Percentiles rank a stretch among this genome's conserved stretches.
Conservation (phyloP, 495 filamentous ascomycete genomes). For the Wilcoxina mikolae region DNA sequence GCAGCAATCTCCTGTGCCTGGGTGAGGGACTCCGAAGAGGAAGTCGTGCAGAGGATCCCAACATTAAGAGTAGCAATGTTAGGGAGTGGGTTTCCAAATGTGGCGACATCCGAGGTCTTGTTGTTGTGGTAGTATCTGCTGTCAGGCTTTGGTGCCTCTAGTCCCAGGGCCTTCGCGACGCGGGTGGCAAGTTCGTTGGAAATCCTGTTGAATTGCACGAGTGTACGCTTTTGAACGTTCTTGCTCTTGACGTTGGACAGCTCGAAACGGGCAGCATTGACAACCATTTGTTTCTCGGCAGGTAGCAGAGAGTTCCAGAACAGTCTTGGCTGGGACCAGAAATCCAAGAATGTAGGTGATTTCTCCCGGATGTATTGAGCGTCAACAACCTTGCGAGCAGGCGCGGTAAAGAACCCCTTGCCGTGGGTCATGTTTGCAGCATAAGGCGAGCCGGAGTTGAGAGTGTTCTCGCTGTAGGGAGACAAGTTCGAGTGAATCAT, state of each 20-base stretch:
- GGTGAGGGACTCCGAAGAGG: constrained; percentile 31
- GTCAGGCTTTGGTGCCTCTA: constrained; percentile 44
- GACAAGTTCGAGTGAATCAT: constrained; percentile 41
- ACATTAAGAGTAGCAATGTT: constrained; percentile 51
- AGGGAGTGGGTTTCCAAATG: constrained; percentile 41
- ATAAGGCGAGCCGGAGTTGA: constrained; percentile 49
- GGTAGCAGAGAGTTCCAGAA: constrained; percentile 62
- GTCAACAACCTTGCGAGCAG: constrained; percentile 36
- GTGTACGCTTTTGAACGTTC: constrained; percentile 46
- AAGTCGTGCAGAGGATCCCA: constrained; percentile 45
- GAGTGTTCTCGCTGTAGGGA: constrained; percentile 49
- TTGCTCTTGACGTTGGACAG: constrained; percentile 42
- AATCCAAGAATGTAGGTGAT: constrained; percentile 54
- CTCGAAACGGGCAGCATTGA: constrained; percentile 70
- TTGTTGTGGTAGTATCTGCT: constrained; percentile 55
- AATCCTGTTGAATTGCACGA: constrained; percentile 57
- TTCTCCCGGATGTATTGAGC: constrained; percentile 44
- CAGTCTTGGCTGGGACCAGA: constrained; percentile 61
- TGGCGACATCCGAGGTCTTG: constrained; percentile 46
- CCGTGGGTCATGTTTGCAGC: constrained; percentile 57
- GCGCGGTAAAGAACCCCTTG: constrained; percentile 60
- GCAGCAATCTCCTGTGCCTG: constrained; percentile 38
- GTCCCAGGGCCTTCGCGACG: constrained; percentile 48
- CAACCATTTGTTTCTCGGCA: constrained; percentile 58
- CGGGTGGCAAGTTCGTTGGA: constrained; percentile 53